Percentiles rank a stretch among this genome's conserved stretches.
Evolutionary conservation across 2,329 filamentous ascomycete species (phyloP).

Genomic region (Pestalotiopsis sp.): DNA sequence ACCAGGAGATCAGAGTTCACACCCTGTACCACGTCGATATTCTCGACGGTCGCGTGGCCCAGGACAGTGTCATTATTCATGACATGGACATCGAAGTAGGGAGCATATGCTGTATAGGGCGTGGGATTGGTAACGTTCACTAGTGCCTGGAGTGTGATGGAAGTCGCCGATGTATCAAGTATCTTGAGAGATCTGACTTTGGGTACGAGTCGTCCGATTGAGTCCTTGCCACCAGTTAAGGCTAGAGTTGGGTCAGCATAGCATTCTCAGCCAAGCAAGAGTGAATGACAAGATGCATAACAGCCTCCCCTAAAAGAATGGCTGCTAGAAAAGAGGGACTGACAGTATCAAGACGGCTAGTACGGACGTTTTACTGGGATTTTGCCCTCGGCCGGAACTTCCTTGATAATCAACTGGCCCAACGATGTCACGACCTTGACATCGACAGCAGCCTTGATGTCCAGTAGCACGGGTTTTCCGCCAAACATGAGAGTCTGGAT

Average conservation of each 20-base stretch:
- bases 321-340: conserved; percentile 34
- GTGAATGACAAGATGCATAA: conserved; percentile 21
- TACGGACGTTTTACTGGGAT: conserved; percentile 94
- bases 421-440: conserved; percentile 81
- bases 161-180: conserved; percentile 70
- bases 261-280: conserved; percentile 19
- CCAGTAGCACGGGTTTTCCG: conserved; percentile 67
- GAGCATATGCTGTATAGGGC: conserved; percentile 80
- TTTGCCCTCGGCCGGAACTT: conserved; percentile 82
- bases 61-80: conserved; percentile 73
- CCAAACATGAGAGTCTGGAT: conserved; percentile 82
- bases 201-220: conserved; percentile 54
- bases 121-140: conserved; percentile 92
- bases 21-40: conserved; percentile 68
- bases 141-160: conserved; percentile 69
- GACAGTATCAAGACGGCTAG: conserved; percentile 50
- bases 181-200: conserved; percentile 74
- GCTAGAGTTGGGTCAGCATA: conserved; percentile 51
- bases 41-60: conserved; percentile 71
- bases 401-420: conserved; percentile 78
- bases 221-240: conserved; percentile 58
- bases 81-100: conserved; percentile 77
- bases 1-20: conserved; percentile 72
- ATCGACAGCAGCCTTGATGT: conserved; percentile 73
- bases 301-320: conserved; percentile 23